Evolutionary conservation across 192 early-diverging fungal genomes (phyloP), one percentile per base, ranked within the genome.

Genomic region (Coemansia umbellata): DNA sequence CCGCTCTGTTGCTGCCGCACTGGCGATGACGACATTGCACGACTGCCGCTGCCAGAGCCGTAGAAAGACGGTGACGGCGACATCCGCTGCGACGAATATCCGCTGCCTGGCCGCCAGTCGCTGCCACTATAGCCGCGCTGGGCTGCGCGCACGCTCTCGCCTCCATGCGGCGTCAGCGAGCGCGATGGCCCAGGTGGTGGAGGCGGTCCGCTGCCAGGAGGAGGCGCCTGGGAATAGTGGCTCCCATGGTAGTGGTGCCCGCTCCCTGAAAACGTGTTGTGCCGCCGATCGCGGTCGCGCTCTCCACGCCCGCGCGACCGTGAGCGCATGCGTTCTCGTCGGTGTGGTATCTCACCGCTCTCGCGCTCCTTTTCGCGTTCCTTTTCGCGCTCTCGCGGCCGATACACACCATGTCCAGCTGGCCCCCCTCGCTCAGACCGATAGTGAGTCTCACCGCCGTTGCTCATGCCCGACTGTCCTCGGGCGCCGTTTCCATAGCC

Each of bases 261-360:
- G 1, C 32, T 47, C 32, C 52, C 53, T 22, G 47, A 22, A 31
- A 52, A 51, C 24, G 54, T 47, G 53, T 62, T 58, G 48, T 60
- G 43, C 7, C 68, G 68, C 51, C 60, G 55, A 15, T 60, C 58
- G 11, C 43, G 45, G 44, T 52, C 50, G 3, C 56, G 50, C 1
- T 56, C 52, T 41, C 60, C 55, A n/a, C 55, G 60, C 33, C 63
- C 68, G 24, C 60, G 60, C 47, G 68, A 71, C 19, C 27, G 37
- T 10, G 68, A 71, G 10, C 68, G 60, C 24, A 39, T 52, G 28
- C 47, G 56, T 28, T 59, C 55, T 14, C 60, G 50, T 27, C 55
- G 59, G 3, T 45, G 52, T 8, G 50, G 27, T 3, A 59, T 55
- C 23, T 71, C 68, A 18, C 68, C 68, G 31, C 52, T 55, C 27